Evolutionary conservation across 1,284 basidiomycete genomes (phyloP).

Genomic region (Moniliella sp.): DNA sequence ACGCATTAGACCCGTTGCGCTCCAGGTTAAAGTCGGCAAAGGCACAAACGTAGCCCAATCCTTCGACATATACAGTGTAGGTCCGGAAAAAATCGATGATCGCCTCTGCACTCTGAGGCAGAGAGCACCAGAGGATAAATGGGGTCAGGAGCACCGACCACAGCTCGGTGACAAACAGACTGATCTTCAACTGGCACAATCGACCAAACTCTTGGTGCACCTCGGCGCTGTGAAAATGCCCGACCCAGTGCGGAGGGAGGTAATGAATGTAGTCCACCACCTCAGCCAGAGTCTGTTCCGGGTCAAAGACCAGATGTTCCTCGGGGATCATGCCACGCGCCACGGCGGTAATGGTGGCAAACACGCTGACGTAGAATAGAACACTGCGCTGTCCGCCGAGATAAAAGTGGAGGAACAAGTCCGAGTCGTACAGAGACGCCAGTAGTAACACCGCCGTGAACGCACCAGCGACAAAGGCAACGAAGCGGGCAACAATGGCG

Average conservation of each 20-base stretch:
- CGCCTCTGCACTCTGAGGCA: constrained; percentile 58
- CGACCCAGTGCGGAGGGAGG: constrained; percentile 75
- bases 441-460: constrained; percentile 82
- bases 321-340: constrained; percentile 86
- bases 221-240: constrained; percentile 51
- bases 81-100: constrained; percentile 24
- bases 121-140: constrained; percentile 72
- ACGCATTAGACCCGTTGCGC: constrained; percentile 43
- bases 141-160: constrained; percentile 77
- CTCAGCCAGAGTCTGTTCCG: constrained; percentile 69
- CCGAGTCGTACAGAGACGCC: constrained; percentile 72
- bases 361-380: constrained; percentile 71
- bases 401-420: constrained; percentile 70
- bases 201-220: constrained; percentile 18
- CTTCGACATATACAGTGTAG: constrained; percentile 86
- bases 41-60: constrained; percentile 82
- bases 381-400: constrained; percentile 78
- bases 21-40: constrained; percentile 96
- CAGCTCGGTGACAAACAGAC: constrained; percentile 64
- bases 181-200: constrained; percentile 24
- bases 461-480: constrained; percentile 83
- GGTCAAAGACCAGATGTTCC: constrained; percentile 71
- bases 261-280: constrained; percentile 86
- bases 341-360: constrained; percentile 65
- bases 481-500: constrained; percentile 68